These are phyloP conservation scores for Rhizoclosmatium globosum DNA, from an alignment of 192 early-diverging fungal species.

Conservation along the genomic window DNA sequence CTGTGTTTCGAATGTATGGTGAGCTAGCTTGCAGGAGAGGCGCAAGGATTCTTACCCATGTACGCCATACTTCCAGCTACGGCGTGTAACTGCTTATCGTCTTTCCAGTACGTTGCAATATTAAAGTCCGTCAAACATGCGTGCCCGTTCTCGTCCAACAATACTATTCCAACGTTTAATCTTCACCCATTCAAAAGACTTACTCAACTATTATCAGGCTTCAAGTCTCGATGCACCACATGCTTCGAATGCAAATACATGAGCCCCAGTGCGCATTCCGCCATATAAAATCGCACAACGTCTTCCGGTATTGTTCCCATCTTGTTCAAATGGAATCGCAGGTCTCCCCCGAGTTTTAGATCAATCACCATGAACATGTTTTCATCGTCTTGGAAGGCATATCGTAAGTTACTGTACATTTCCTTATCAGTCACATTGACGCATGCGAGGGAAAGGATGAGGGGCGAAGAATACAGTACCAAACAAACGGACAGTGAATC, in stretches of 20 bases:
- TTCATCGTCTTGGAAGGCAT: slow-evolving; percentile 72
- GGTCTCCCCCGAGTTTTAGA: slow-evolving; percentile 64
- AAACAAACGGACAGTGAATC: slow-evolving; percentile 85
- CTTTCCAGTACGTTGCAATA: slow-evolving; percentile 54
- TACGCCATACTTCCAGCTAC: slow-evolving; percentile 72
- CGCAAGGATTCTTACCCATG: slow-evolving; percentile 62
- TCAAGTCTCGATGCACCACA: slow-evolving; percentile 62
- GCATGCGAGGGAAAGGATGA: too few species aligned
- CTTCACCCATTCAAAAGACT: slow-evolving; percentile 54
- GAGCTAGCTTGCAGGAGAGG: background rate
- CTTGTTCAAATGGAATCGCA: slow-evolving; percentile 60
- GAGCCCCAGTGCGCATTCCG: slow-evolving; percentile 53
- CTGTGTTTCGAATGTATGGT: background rate
- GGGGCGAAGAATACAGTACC: background rate
- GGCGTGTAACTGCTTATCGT: slow-evolving; percentile 48
- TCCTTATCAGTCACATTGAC: too few species aligned
- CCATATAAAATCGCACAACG: slow-evolving; percentile 50
- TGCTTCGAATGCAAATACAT: slow-evolving; percentile 53
- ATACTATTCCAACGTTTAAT: slow-evolving; percentile 19
- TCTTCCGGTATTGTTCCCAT: slow-evolving; percentile 51
- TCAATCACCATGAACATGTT: slow-evolving; percentile 73
- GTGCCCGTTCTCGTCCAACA: slow-evolving; percentile 56
- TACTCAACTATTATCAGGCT: slow-evolving; percentile 56
- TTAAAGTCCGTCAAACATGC: slow-evolving; percentile 65
- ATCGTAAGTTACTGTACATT: slow-evolving; percentile 54